phyloP scores from a whole-genome alignment of 2,329 filamentous ascomycete genomes.

The Epichloe coenophiala region DNA sequence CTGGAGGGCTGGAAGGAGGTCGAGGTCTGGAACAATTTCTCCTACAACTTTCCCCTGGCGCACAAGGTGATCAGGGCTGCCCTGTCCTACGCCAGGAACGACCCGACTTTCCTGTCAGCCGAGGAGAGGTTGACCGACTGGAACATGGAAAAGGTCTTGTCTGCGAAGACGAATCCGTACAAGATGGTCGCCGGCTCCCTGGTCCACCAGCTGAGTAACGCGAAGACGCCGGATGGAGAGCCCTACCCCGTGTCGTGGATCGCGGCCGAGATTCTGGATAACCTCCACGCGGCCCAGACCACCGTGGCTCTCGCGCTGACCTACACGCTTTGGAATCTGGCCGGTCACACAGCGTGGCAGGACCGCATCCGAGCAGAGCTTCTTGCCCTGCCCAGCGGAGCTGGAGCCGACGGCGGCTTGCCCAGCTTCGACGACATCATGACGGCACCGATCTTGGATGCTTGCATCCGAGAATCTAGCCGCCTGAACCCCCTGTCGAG shows the following conservation, averaged over 20 bases:
- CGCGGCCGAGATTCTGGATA: slow-evolving; percentile 4
- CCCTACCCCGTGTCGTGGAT: neutral
- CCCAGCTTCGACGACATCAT: slow-evolving; percentile 1
- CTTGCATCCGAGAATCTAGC: slow-evolving; percentile 3
- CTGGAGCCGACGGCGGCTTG: neutral
- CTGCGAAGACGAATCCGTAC: neutral
- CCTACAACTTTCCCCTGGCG: neutral
- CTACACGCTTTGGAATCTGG: slow-evolving; percentile 3
- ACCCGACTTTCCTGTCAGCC: slow-evolving; percentile 2
- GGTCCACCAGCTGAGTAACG: slow-evolving; percentile 1
- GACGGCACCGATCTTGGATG: slow-evolving; percentile 1
- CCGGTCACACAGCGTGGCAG: slow-evolving; percentile 1
- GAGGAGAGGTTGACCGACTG: slow-evolving; percentile 3
- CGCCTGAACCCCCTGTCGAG: slow-evolving; percentile 2
- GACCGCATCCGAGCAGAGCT: neutral
- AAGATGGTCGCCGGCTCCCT: slow-evolving; percentile 1
- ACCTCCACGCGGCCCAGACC: slow-evolving; percentile 4
- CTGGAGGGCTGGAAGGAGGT: slow-evolving; percentile 2
- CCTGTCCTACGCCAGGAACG: neutral
- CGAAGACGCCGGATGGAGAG: slow-evolving; percentile 1
- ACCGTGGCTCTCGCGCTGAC: slow-evolving; percentile 4
- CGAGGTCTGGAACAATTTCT: slow-evolving; percentile 3
- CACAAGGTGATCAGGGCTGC: neutral
- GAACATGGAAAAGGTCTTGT: slow-evolving; percentile 1
- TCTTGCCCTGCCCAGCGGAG: neutral